Evolutionary conservation across 371 early-diverging fungal genomes (phyloP), one percentile per base, ranked within the genome.

Genomic region (Choanephora cucurbitarum): DNA sequence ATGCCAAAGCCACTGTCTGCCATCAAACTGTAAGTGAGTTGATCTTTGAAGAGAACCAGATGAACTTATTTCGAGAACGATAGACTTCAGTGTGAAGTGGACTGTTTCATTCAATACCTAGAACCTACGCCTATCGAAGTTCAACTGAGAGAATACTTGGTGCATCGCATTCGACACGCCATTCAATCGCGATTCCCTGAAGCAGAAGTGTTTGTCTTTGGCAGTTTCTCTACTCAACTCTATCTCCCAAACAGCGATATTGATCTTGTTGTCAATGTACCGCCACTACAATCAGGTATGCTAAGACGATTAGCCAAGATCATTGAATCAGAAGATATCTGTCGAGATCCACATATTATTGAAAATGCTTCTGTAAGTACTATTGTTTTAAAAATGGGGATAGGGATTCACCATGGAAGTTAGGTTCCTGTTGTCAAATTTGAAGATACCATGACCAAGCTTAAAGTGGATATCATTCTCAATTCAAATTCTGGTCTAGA

Each of bases 371-470:
- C 58, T 49, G 84, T 83, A 68, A 58, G 59, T 62, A 24, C 11
- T 15, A 11, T 19, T 15, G 8, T 24, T 17, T 39, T 34, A 15
- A 24, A 24, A 50, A 18, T 44, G 6, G 31, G 21, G 5, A 48
- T 11, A n/a, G n/a, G n/a, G n/a, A n/a, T n/a, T n/a, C n/a, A n/a
- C n/a, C n/a, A n/a, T n/a, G n/a, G n/a, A n/a, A n/a, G n/a, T n/a
- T n/a, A 90, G 69, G 94, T 98, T 4, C 99, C 99, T 5, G 92
- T 99, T 46, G 84, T 99, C 54, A 99, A 98, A 72, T 85, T 87
- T 52, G 72, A 67, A 21, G 95, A 96, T 59, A 49, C 55, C 8
- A 61, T 88, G n/a, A 89, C 91, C 9, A 70, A 52, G 49, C 21
- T 52, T 44, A 59, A 42, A 34, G 32, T 49, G 33, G 62, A 62